Percentiles rank a stretch among this genome's conserved stretches.
These are phyloP conservation scores for Amanita muscaria DNA, from an alignment of 768 basidiomycete species.

Conservation along the genomic window DNA sequence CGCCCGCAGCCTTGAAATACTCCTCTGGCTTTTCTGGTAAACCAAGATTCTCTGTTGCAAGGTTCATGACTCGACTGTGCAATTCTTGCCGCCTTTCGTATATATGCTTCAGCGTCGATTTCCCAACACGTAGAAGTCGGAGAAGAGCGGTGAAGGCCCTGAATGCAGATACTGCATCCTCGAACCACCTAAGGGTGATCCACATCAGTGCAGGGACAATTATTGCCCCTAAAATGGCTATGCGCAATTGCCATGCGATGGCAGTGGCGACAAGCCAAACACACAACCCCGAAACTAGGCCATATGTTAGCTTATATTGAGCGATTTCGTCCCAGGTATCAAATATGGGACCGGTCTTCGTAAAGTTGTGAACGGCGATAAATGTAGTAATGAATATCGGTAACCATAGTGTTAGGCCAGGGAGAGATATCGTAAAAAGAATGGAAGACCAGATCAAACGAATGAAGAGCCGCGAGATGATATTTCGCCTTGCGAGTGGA, in stretches of 20 bases:
- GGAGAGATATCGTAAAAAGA: constrained; percentile 58
- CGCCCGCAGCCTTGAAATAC: constrained; percentile 51
- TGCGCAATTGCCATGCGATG: constrained; percentile 48
- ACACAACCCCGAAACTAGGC: constrained; percentile 60
- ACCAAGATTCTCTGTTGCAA: constrained; percentile 49
- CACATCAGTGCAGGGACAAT: constrained; percentile 75
- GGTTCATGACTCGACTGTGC: constrained; percentile 54
- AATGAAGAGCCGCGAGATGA: constrained; percentile 56
- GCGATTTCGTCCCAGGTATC: constrained; percentile 89
- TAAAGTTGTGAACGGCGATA: constrained; percentile 65
- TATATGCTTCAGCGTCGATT: constrained; percentile 44
- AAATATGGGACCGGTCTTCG: constrained; percentile 73
- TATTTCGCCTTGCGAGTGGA: constrained; percentile 43
- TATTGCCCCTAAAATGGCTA: constrained; percentile 46
- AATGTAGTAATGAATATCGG: constrained; percentile 70
- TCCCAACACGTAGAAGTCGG: constrained; percentile 56
- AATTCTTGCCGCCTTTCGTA: constrained; percentile 46
- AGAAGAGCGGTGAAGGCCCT: constrained; percentile 60
- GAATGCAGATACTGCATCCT: constrained; percentile 73
- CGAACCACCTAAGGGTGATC: constrained; percentile 83
- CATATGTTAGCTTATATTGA: constrained; percentile 82
- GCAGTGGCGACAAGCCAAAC: constrained; percentile 54
- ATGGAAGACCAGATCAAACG: constrained; percentile 55
- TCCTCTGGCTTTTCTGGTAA: constrained; percentile 64
- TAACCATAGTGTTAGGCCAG: constrained; percentile 75